Conservation (phyloP, 495 filamentous ascomycete genomes). For the Neurospora cerealis region DNA sequence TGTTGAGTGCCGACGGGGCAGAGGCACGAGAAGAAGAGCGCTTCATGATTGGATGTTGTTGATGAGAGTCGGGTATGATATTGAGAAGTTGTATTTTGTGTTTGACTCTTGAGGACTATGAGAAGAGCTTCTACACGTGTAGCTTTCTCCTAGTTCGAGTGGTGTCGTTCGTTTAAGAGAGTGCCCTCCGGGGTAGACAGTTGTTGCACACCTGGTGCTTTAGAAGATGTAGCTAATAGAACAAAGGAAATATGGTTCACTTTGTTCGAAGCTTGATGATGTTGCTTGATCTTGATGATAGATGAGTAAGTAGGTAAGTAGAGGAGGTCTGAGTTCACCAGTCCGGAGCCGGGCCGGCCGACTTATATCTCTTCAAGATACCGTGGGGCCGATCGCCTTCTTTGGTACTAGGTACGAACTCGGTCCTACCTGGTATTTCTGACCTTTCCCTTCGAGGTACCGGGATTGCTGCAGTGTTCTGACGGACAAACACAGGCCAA, state of each 20-base stretch:
- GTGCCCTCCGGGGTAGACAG: slow-evolving; percentile 6
- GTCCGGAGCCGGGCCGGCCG: not conserved
- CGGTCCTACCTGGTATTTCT: not conserved
- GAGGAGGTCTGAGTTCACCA: not conserved
- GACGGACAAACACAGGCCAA: not conserved
- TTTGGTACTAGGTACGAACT: not conserved
- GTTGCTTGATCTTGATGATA: not conserved
- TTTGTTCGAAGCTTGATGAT: not conserved
- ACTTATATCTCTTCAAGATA: not conserved
- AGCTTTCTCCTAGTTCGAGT: not conserved
- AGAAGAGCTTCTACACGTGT: not conserved
- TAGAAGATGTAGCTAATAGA: not conserved
- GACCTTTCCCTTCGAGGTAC: not conserved
- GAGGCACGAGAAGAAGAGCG: slow-evolving; percentile 1
- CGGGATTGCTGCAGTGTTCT: not conserved
- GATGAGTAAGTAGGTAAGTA: not conserved
- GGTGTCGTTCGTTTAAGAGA: not conserved
- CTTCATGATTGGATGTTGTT: not conserved
- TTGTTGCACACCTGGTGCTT: slow-evolving; percentile 7
- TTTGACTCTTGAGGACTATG: not conserved
- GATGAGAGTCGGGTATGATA: not conserved
- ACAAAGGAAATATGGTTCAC: not conserved
- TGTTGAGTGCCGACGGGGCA: slow-evolving; percentile 1
- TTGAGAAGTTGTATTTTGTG: not conserved
- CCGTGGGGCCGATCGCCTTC: not conserved